These are phyloP conservation scores for Strobilomyces dryophilus DNA, from an alignment of 768 basidiomycete genomes.

Conservation along the genomic window DNA sequence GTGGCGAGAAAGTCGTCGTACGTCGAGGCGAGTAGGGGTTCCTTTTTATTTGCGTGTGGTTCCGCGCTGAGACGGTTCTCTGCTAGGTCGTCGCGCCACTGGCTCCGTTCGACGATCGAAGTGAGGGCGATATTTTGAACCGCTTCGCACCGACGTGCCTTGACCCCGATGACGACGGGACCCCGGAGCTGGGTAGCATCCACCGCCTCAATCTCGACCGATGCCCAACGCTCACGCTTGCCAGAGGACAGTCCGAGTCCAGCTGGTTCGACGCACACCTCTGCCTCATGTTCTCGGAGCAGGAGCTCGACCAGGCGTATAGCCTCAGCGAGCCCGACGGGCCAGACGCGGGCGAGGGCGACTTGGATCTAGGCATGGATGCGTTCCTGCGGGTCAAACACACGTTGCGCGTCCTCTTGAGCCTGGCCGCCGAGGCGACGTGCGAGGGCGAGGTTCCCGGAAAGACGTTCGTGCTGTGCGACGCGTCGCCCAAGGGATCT, in stretches of 20 bases:
- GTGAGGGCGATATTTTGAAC: constrained; percentile 17
- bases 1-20: constrained; percentile 54
- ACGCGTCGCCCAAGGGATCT: constrained; percentile 2
- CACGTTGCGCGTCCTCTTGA: constrained; percentile 26
- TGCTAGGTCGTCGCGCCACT: constrained; percentile 19
- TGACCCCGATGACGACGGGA: neutral
- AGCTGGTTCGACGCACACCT: constrained; percentile 31
- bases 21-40: constrained; percentile 29
- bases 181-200: constrained; percentile 32
- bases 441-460: constrained; percentile 2
- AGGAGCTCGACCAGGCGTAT: neutral
- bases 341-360: neutral
- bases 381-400: constrained; percentile 30
- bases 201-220: constrained; percentile 37
- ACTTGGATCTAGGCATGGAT: neutral
- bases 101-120: constrained; percentile 13
- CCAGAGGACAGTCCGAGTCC: constrained; percentile 5
- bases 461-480: constrained; percentile 15
- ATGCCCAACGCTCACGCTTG: constrained; percentile 29
- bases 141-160: constrained; percentile 26
- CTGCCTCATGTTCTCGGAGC: constrained; percentile 24
- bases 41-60: too few relatives aligned
- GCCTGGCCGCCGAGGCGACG: constrained; percentile 9
- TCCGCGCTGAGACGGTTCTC: neutral
- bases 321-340: neutral